A percentile compares a stretch with the other conserved stretches of the same genome.
Conservation (phyloP, 371 early-diverging fungal species). For the Mortierella sp. region DNA sequence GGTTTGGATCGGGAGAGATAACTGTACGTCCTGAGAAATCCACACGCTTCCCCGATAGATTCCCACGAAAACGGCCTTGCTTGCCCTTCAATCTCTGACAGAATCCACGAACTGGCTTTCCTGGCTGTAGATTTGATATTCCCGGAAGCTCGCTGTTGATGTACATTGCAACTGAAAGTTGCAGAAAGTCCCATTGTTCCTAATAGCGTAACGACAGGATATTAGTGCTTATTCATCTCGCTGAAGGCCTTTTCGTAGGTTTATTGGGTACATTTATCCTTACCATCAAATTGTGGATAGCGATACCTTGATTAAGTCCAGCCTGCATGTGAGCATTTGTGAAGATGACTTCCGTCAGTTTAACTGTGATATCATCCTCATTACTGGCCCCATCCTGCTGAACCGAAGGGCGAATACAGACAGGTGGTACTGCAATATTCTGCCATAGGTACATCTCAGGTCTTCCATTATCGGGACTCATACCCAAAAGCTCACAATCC, state of each 20-base stretch:
- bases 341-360: slow-evolving; percentile 97
- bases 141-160: slow-evolving; percentile 98
- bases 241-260: not conserved
- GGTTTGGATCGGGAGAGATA: slow-evolving; percentile 99
- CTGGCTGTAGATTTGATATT: slow-evolving; percentile 70
- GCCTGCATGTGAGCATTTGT: slow-evolving; percentile 91
- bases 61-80: slow-evolving; percentile 99
- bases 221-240: not conserved
- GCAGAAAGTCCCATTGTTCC: slow-evolving; percentile 99
- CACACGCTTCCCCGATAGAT: slow-evolving; percentile 99
- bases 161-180: slow-evolving; percentile 96
- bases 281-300: slow-evolving; percentile 79
- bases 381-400: slow-evolving; percentile 95
- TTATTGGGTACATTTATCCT: not conserved
- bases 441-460: slow-evolving; percentile 97
- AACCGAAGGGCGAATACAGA: slow-evolving; percentile 98
- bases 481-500: slow-evolving; percentile 96
- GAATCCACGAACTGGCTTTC: slow-evolving; percentile 91
- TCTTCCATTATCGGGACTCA: slow-evolving; percentile 87
- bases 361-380: slow-evolving; percentile 99
- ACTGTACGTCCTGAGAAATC: slow-evolving; percentile 99
- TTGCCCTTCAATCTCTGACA: slow-evolving; percentile 99
- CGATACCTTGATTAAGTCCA: slow-evolving; percentile 88
- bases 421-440: slow-evolving; percentile 96
- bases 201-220: slow-evolving; percentile 16